Base-by-base conservation (phyloP, 768 basidiomycete genomes). In the Mycena galopus region DNA sequence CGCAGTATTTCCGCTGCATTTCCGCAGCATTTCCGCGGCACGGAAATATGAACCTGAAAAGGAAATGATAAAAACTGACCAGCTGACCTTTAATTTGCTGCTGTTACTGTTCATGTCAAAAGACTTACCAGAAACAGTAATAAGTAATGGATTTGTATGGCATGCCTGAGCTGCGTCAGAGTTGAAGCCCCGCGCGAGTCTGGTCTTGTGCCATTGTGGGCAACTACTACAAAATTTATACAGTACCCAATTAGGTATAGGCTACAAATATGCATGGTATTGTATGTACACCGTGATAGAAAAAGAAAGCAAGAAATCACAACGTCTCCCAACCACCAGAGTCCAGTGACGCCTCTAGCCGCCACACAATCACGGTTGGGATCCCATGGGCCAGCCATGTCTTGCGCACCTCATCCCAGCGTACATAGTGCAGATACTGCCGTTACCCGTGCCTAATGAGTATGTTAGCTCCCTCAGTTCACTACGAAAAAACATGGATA, bases 301-400 rank as follows among this genome's bases (percentile, higher is more conserved):
- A 23, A 27, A 61, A 53, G 53, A 53, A 27, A 25, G 9, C 19
- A 60, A 7, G 4, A 16, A 50, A 65, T 83, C 80, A 97, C 59
- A 97, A 81, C 69, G 92, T 93, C 78, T 95, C 94, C 97, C 96
- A 98, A 25, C 96, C 96, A n/a, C 97, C 96, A 33, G 88, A 92
- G 79, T 98, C 97, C 19, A 95, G 87, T 17, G 90, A 91, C 73
- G 94, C 89, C 79, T 99, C 97, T 69, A 98, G 78, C 79, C 94
- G 95, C 61, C 98, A 87, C 4, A 97, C 95, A 25, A 97, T 93
- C 42, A 94, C 85, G 2, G 94, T 97, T 2, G 97, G 96, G 55
- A 99, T 93, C 14, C 92, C 92, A 70, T 98, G 96, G 63, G 88
- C 90, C 32, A 99, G 86, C 98, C 98, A 99, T 0, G 88, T 89